phyloP scores from a whole-genome alignment of 345 rosid genomes.

The Psidium friedrichsthalianum region DNA sequence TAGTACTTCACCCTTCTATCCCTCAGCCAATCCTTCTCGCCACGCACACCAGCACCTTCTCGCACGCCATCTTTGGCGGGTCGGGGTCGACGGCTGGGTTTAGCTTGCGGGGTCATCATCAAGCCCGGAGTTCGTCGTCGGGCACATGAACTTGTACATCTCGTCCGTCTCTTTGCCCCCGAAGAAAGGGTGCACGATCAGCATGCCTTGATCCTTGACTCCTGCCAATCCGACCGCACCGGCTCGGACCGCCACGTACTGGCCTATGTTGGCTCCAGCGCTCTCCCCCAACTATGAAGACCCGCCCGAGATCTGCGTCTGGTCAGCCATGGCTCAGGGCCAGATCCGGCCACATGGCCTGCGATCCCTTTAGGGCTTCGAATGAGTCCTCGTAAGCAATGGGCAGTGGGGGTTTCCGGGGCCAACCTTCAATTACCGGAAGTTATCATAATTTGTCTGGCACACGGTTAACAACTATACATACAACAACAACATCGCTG shows the following conservation, averaged over 20 bases:
- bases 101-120: conserved; percentile 21
- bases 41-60: conserved; percentile 28
- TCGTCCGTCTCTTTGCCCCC: conserved; percentile 23
- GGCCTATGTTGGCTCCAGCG: conserved; percentile 52
- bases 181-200: conserved; percentile 39
- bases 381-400: conserved; percentile 43
- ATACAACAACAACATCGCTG: background rate
- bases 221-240: conserved; percentile 10
- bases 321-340: conserved; percentile 40
- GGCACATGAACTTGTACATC: conserved; percentile 16
- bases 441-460: background rate
- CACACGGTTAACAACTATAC: background rate
- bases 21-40: conserved; percentile 27
- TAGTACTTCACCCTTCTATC: conserved; percentile 20
- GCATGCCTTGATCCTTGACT: conserved; percentile 3
- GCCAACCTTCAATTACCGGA: conserved; percentile 21
- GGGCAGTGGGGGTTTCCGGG: conserved; percentile 59
- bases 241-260: conserved; percentile 27
- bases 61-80: conserved; percentile 11
- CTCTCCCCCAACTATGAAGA: conserved; percentile 50
- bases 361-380: conserved; percentile 37
- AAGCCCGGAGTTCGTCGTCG: conserved; percentile 13
- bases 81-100: conserved; percentile 25
- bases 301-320: conserved; percentile 23
- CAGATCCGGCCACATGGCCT: conserved; percentile 18